These are phyloP conservation scores for Fusarium sp. DNA, from an alignment of 2,329 filamentous ascomycete genomes.

Conservation along the genomic window DNA sequence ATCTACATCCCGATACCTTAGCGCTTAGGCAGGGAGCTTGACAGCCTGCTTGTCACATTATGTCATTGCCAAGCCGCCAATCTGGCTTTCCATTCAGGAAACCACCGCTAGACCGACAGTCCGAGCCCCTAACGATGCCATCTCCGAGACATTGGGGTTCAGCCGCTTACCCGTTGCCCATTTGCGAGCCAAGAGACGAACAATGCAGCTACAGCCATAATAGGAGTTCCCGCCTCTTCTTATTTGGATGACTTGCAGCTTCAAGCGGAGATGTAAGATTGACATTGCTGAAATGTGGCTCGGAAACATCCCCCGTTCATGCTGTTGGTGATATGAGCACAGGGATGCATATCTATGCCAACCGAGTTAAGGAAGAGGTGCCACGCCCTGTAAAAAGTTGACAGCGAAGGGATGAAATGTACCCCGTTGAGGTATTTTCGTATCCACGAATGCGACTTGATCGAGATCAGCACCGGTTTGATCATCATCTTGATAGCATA, in stretches of 20 bases:
- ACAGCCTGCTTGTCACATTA: background rate
- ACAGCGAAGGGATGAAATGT: background rate
- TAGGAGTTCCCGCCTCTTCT: background rate
- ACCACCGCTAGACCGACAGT: background rate
- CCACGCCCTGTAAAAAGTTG: too few species aligned
- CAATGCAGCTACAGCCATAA: background rate
- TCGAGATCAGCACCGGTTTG: background rate
- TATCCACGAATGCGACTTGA: background rate
- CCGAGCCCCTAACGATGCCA: background rate
- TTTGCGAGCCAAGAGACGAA: background rate
- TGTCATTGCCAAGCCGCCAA: background rate
- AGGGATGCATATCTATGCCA: background rate
- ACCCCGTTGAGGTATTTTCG: background rate
- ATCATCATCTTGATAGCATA: background rate
- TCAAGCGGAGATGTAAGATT: background rate
- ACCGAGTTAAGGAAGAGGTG: background rate
- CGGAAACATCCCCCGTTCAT: background rate
- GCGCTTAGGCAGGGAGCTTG: background rate
- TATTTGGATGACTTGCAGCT: background rate
- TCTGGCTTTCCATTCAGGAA: background rate
- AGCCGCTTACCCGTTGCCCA: background rate
- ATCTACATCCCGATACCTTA: slow-evolving; percentile 2
- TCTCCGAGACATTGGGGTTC: background rate
- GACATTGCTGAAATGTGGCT: background rate
- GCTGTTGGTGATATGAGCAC: background rate